These are phyloP conservation scores for Cyclotella baltica DNA, from an alignment of 108 stramenopile genomes.

Conservation along the genomic window DNA sequence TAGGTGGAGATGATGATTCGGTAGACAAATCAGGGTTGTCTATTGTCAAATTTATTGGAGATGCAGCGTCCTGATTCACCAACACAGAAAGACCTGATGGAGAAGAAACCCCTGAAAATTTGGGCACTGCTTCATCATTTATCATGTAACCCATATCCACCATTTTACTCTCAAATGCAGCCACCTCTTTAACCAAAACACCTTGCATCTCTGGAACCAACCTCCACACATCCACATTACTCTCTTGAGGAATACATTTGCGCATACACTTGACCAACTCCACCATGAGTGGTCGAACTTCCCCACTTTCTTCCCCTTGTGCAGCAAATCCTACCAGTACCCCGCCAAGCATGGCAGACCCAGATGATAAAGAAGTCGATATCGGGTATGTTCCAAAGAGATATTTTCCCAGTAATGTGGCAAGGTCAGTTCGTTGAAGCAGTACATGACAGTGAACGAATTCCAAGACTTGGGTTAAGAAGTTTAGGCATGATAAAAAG, in stretches of 20 bases:
- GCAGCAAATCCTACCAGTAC: constrained; percentile 46
- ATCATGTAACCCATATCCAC: constrained; percentile 41
- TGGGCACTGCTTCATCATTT: background rate
- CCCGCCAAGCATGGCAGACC: constrained; percentile 59
- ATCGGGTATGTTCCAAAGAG: constrained; percentile 65
- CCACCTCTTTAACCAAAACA: constrained; percentile 41
- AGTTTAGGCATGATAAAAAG: constrained; percentile 48
- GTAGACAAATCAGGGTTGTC: background rate
- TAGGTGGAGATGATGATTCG: constrained; percentile 12
- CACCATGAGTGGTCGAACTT: constrained; percentile 58
- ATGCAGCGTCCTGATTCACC: constrained; percentile 21
- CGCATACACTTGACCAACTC: constrained; percentile 56
- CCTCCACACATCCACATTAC: constrained; percentile 43
- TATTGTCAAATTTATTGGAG: constrained; percentile 30
- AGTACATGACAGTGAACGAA: constrained; percentile 67
- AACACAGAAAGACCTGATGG: constrained; percentile 36
- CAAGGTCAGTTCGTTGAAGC: constrained; percentile 49
- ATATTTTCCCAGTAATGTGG: constrained; percentile 56
- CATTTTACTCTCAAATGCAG: constrained; percentile 64
- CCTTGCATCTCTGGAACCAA: constrained; percentile 36
- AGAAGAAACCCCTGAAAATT: constrained; percentile 1
- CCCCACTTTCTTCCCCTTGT: constrained; percentile 41
- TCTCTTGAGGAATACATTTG: constrained; percentile 56
- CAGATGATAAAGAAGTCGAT: constrained; percentile 40
- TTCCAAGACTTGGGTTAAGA: constrained; percentile 49